Conservation (phyloP, 1,139 yeast genomes). For the Meyerozyma elateridarum region DNA sequence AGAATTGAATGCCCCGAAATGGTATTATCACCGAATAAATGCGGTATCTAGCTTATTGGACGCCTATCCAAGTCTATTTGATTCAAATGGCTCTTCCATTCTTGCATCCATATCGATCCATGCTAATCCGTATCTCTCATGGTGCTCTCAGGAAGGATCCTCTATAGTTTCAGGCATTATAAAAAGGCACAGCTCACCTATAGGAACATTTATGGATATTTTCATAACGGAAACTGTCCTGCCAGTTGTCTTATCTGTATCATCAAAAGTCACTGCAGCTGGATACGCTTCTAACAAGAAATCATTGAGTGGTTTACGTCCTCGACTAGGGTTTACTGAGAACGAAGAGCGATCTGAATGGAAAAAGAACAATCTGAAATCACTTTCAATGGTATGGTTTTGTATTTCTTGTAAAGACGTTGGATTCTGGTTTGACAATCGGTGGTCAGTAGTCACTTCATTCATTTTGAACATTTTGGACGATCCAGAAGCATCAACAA, state of each 20-base stretch:
- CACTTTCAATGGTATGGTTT: slow-evolving; percentile 27
- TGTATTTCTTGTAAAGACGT: slow-evolving; percentile 16
- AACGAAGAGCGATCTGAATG: slow-evolving; percentile 27
- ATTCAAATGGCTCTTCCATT: too few relatives aligned
- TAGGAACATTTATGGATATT: slow-evolving; percentile 6
- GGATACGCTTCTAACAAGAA: slow-evolving; percentile 4
- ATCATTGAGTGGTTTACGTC: slow-evolving; percentile 19
- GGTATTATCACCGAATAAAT: too few relatives aligned
- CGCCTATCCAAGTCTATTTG: too few relatives aligned
- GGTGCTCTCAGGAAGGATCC: slow-evolving; percentile 14
- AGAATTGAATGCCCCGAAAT: too few relatives aligned
- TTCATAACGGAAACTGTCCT: slow-evolving; percentile 6
- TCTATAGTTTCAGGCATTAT: too few relatives aligned
- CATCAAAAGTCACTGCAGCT: slow-evolving; percentile 4
- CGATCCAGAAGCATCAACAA: slow-evolving; percentile 42
- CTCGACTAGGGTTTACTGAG: slow-evolving; percentile 23
- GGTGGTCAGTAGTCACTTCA: slow-evolving; percentile 47
- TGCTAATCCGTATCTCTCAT: slow-evolving; percentile 27
- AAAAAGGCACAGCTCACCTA: too few relatives aligned
- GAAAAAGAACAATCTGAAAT: slow-evolving; percentile 22
- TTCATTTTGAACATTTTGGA: slow-evolving; percentile 48
- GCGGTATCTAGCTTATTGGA: too few relatives aligned
- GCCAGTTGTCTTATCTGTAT: slow-evolving; percentile 7
- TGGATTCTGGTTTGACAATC: slow-evolving; percentile 15
- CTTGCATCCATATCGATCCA: slow-evolving; percentile 19